phyloP scores from a whole-genome alignment of 148 eudicot species.

The Persicaria maculosa region DNA sequence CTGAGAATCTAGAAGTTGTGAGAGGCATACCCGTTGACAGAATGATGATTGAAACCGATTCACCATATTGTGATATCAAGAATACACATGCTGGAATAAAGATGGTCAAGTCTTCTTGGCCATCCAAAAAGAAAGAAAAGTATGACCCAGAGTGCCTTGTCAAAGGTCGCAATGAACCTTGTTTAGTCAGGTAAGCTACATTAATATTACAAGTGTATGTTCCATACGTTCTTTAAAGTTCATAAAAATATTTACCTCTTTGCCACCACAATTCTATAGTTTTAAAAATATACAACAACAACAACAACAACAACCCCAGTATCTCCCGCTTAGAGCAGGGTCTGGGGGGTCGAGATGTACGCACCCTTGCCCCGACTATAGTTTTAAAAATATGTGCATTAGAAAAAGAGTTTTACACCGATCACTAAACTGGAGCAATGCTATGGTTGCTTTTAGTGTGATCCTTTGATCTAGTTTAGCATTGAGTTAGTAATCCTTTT shows the following conservation, averaged over 20 bases:
- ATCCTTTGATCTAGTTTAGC: not conserved
- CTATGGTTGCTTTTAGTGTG: not conserved
- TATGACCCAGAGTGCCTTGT: constrained; percentile 74
- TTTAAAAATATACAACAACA: no score
- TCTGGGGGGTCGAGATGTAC: no score
- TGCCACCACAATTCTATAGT: not conserved
- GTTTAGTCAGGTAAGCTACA: constrained; percentile 69
- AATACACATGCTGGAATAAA: constrained; percentile 93
- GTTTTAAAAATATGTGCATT: not conserved
- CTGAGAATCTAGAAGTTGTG: constrained; percentile 84
- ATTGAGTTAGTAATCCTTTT: not conserved
- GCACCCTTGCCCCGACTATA: no score
- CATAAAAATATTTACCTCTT: not conserved
- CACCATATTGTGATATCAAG: constrained; percentile 96
- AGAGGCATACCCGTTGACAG: constrained; percentile 77
- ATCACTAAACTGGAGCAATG: not conserved
- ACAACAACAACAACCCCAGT: no score
- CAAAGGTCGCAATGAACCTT: constrained; percentile 96
- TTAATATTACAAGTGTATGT: not conserved
- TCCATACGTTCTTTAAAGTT: not conserved
- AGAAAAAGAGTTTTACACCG: not conserved
- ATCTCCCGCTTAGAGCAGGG: no score
- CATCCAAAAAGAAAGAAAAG: constrained; percentile 95
- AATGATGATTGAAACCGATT: constrained; percentile 98
- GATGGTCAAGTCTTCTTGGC: constrained; percentile 73